phyloP scores from a whole-genome alignment of 1,284 basidiomycete species.

The Austroboletus novae-zelandiae region DNA sequence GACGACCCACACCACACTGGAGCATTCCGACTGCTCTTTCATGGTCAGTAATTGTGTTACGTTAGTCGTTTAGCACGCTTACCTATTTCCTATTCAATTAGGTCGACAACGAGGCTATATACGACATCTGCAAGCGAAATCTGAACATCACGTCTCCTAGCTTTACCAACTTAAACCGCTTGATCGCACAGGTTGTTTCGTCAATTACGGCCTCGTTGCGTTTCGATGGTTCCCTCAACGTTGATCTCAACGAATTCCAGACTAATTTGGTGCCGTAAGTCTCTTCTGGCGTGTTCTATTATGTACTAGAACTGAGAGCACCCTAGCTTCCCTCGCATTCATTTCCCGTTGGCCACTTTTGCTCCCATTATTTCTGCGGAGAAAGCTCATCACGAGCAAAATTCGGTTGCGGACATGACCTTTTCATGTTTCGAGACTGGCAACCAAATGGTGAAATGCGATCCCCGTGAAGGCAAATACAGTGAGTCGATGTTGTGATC shows the following conservation, averaged over 20 bases:
- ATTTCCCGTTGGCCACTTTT: conserved; percentile 91
- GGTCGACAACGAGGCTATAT: conserved; percentile 93
- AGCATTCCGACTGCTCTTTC: conserved; percentile 99
- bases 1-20: conserved; percentile 98
- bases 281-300: conserved; percentile 3
- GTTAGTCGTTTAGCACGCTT: conserved; percentile 1
- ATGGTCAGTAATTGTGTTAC: conserved; percentile 58
- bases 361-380: conserved; percentile 84
- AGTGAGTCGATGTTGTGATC: conserved; percentile 46
- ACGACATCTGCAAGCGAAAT: conserved; percentile 94
- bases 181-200: conserved; percentile 90
- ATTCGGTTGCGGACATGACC: conserved; percentile 92
- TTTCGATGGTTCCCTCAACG: conserved; percentile 88
- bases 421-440: conserved; percentile 92
- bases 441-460: conserved; percentile 89
- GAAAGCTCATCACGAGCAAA: conserved; percentile 87
- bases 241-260: conserved; percentile 93
- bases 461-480: conserved; percentile 83
- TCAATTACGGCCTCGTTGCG: conserved; percentile 72
- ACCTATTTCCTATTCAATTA: conserved; percentile 25
- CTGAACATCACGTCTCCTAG: conserved; percentile 77
- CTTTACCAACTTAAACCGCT: conserved; percentile 86
- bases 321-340: conserved; percentile 70
- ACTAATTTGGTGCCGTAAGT: conserved; percentile 81
- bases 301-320: conserved; percentile 27